phyloP scores from a whole-genome alignment of 768 basidiomycete species.

The Rhodotorula diobovata region DNA sequence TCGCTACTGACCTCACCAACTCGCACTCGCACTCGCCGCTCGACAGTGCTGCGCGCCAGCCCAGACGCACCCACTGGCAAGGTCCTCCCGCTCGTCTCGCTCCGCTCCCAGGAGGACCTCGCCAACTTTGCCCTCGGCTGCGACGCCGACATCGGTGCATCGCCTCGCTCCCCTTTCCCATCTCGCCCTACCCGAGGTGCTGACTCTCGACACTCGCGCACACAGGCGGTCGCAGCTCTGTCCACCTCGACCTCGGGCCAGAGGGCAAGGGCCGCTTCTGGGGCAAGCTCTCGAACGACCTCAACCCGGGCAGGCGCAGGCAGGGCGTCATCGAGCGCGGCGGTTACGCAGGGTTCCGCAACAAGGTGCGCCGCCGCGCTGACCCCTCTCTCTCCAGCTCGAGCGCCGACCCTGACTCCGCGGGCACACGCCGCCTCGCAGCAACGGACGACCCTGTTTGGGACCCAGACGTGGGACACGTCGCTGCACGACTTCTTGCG shows the following conservation, averaged over 20 bases:
- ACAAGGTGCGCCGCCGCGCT: conserved; percentile 56
- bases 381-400: not conserved
- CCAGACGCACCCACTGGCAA: conserved; percentile 13
- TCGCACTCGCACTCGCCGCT: not conserved
- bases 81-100: conserved; percentile 55
- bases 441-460: conserved; percentile 77
- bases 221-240: conserved; percentile 56
- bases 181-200: not conserved
- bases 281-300: conserved; percentile 69
- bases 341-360: conserved; percentile 88
- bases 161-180: not conserved
- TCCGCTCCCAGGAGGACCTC: conserved; percentile 61
- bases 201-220: not conserved
- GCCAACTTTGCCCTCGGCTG: conserved; percentile 69
- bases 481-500: conserved; percentile 74
- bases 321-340: conserved; percentile 52
- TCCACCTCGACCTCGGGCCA: conserved; percentile 65
- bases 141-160: conserved; percentile 81
- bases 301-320: conserved; percentile 47
- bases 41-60: conserved; percentile 39
- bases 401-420: not conserved
- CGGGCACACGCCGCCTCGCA: too few species aligned
- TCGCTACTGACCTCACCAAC: not conserved
- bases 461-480: conserved; percentile 77
- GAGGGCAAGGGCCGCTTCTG: conserved; percentile 63